Evolutionary conservation across 2,329 filamentous ascomycete genomes (phyloP), one percentile per base, ranked within the genome.

Genomic region (Elsinoe ampelina): DNA sequence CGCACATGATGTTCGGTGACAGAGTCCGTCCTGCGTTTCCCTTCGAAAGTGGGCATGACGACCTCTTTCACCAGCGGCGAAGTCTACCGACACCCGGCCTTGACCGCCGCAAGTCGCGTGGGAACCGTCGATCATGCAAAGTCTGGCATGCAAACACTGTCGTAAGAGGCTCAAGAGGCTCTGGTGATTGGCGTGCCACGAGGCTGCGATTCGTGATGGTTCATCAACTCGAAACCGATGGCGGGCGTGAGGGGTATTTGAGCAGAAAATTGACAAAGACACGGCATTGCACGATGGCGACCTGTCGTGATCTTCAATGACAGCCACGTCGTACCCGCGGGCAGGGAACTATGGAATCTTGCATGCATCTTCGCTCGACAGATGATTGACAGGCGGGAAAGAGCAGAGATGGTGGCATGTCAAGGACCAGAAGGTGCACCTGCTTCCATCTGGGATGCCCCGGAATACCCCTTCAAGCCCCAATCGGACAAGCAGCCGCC

Each of bases 1-100:
- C 32, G 48, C 5, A 38, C 34, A 52, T 56, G 13, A 30, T 56
- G 41, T 47, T 56, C 54, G 15, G 54, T 56, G 54, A 56, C 39
- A 22, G 54, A 56, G 26, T 56, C 54, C 22, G 41, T 30, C 22
- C 54, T 32, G 15, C 54, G 8, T 19, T 56, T 56, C n/a, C 10
- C 26, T 17, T 56, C 54, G 2, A 35, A 22, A 26, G 39, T 56
- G 26, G 54, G 54, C 54, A 56, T 56, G 15, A 36, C 45, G 19
- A 22, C 45, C 22, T 50, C 11, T 43, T 50, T 20, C 32, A 34
- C 45, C 12, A 22, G 20, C 45, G 45, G 41, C 5, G 8, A 43
- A 10, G 12, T 43, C 41, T 17, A 17, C 19, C 2, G 2, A 6
- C 41, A 20, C 41, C 41, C 11, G 22, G 5, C 17, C 41, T 20